phyloP scores from a whole-genome alignment of 1,284 basidiomycete genomes.

The Cutaneotrichosporon sp. region DNA sequence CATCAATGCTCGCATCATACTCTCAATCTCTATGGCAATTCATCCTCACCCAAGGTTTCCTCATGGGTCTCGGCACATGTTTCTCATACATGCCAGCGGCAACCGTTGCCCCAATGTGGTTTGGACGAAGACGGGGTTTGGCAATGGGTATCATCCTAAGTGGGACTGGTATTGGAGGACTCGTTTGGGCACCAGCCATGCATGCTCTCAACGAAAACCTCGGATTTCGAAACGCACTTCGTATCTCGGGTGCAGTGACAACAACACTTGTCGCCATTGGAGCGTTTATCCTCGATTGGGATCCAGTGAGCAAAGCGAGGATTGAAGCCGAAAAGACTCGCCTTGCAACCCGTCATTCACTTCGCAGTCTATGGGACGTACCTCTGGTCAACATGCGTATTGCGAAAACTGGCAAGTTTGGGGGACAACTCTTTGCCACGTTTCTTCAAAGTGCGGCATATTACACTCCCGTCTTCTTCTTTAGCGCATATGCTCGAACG shows the following conservation, averaged over 20 bases:
- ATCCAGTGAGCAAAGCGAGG: conserved; percentile 27
- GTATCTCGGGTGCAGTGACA: conserved; percentile 31
- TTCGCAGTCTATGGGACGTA: conserved; percentile 22
- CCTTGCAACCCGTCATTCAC: background rate
- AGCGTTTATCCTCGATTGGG: conserved; percentile 33
- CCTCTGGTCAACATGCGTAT: conserved; percentile 37
- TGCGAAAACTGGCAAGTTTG: conserved; percentile 28
- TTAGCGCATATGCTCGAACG: conserved; percentile 36
- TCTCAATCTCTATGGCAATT: conserved; percentile 38
- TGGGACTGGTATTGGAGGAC: conserved; percentile 40
- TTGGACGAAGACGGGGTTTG: conserved; percentile 27
- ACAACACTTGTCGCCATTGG: conserved; percentile 20
- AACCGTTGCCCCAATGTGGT: conserved; percentile 41
- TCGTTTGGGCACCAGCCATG: conserved; percentile 35
- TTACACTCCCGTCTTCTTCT: conserved; percentile 42
- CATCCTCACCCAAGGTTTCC: conserved; percentile 35
- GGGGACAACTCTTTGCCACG: conserved; percentile 28
- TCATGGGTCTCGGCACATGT: conserved; percentile 36
- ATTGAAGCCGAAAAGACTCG: conserved; percentile 19
- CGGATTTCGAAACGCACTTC: conserved; percentile 32
- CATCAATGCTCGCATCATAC: conserved; percentile 28
- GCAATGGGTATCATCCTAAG: conserved; percentile 41
- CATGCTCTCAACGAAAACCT: conserved; percentile 29
- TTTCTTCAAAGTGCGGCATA: conserved; percentile 35
- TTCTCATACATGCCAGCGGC: conserved; percentile 37